Percentiles rank a stretch among this genome's conserved stretches.
Evolutionary conservation across 345 rosid species (phyloP).

Genomic region (Zanthoxylum bungeanum): DNA sequence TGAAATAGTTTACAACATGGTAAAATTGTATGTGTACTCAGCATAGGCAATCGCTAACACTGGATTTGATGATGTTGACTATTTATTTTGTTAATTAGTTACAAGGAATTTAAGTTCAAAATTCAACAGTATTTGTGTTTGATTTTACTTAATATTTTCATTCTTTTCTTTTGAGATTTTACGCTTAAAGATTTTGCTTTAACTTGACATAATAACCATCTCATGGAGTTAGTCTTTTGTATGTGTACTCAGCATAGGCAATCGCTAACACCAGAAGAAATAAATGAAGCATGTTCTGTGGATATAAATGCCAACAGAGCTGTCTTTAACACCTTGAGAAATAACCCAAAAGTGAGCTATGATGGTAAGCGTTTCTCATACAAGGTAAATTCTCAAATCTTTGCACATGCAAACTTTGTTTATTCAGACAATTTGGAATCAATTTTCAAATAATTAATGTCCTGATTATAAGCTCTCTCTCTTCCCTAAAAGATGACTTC

Average conservation of each 20-base stretch:
- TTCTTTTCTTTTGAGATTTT: neutral
- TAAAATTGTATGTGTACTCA: too few relatives aligned
- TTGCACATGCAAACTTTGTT: neutral
- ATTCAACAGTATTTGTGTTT: neutral
- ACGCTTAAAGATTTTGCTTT: too few relatives aligned
- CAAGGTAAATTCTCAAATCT: slow-evolving; percentile 47
- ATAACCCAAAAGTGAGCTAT: slow-evolving; percentile 62
- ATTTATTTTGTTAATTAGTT: neutral
- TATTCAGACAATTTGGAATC: neutral
- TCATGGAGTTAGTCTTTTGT: neutral
- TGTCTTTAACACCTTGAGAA: slow-evolving; percentile 71
- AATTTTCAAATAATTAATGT: neutral
- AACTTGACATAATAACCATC: neutral
- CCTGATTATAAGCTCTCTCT: neutral
- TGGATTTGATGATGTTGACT: neutral
- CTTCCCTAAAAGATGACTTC: slow-evolving; percentile 13
- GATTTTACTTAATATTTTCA: too few relatives aligned
- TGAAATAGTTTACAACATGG: too few relatives aligned
- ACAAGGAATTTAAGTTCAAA: neutral
- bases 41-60: too few relatives aligned
- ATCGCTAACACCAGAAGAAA: slow-evolving; percentile 71
- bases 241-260: slow-evolving; percentile 53
- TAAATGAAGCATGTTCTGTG: slow-evolving; percentile 62
- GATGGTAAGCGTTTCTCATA: slow-evolving; percentile 79
- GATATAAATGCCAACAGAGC: slow-evolving; percentile 66